Conservation (phyloP, 495 filamentous ascomycete genomes). For the Aspergillus affinis region DNA sequence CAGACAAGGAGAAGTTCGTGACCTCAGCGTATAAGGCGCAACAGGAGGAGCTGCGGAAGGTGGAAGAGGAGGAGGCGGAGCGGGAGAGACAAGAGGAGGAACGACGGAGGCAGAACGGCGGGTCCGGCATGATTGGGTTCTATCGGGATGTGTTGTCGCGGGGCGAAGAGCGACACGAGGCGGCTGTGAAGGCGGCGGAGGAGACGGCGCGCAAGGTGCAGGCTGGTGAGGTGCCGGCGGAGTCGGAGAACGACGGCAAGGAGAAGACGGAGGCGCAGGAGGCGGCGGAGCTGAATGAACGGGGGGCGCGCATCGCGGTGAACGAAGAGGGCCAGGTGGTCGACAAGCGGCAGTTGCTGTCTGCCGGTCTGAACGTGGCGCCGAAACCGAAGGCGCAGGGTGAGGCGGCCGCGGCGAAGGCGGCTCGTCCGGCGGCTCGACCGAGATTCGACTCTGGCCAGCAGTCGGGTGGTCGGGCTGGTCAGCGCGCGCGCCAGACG, state of each 20-base stretch:
- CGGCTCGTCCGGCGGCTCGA: slow-evolving; percentile 30
- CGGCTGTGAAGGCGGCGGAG: slow-evolving; percentile 65
- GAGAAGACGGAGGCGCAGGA: slow-evolving; percentile 70
- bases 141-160: slow-evolving; percentile 80
- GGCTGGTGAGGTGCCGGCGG: slow-evolving; percentile 22
- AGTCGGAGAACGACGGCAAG: slow-evolving; percentile 36
- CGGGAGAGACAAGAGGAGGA: slow-evolving; percentile 69
- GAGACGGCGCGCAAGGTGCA: slow-evolving; percentile 58
- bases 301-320: slow-evolving; percentile 66
- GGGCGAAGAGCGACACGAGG: slow-evolving; percentile 72
- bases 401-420: slow-evolving; percentile 33
- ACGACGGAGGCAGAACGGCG: slow-evolving; percentile 57
- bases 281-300: slow-evolving; percentile 69
- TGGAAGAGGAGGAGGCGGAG: slow-evolving; percentile 78
- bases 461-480: slow-evolving; percentile 45
- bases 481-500: slow-evolving; percentile 77
- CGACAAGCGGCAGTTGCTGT: slow-evolving; percentile 87
- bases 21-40: slow-evolving; percentile 94
- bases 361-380: slow-evolving; percentile 81
- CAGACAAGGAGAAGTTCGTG: slow-evolving; percentile 95
- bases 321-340: slow-evolving; percentile 95
- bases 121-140: slow-evolving; percentile 79
- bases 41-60: slow-evolving; percentile 74
- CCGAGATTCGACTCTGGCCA: slow-evolving; percentile 28
- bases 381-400: slow-evolving; percentile 52